Evolutionary conservation across 345 rosid genomes (phyloP).

Genomic region (Salix exigua): DNA sequence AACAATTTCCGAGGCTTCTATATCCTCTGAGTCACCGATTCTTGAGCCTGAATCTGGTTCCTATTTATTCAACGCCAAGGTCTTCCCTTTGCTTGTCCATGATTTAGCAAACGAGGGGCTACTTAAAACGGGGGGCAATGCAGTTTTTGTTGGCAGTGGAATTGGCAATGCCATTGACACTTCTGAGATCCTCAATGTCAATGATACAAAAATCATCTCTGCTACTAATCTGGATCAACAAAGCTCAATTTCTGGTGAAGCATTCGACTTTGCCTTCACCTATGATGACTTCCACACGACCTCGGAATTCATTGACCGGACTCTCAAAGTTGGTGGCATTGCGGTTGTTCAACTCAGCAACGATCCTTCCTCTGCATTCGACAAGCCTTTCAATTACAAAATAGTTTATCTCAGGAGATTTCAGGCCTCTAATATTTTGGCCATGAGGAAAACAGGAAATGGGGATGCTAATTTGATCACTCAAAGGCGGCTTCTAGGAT

Average conservation of each 20-base stretch:
- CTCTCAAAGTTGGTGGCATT: conserved; percentile 60
- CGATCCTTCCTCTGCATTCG: conserved; percentile 25
- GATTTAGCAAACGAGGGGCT: conserved; percentile 64
- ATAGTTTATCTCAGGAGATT: conserved; percentile 47
- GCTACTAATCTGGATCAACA: conserved; percentile 38
- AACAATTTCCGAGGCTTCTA: conserved; percentile 13
- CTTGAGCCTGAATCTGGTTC: conserved; percentile 12
- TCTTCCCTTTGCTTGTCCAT: conserved; percentile 38
- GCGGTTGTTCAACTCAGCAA: conserved; percentile 34
- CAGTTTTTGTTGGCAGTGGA: conserved; percentile 33
- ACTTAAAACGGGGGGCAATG: conserved; percentile 35
- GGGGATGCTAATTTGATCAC: conserved; percentile 1
- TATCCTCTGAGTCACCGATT: not conserved
- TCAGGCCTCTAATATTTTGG: conserved; percentile 30
- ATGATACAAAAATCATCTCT: conserved; percentile 39
- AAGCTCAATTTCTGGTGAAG: conserved; percentile 30
- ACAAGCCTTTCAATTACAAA: conserved; percentile 45
- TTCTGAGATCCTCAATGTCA: conserved; percentile 25
- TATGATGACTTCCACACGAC: conserved; percentile 26
- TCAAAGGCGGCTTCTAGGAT: conserved; percentile 34
- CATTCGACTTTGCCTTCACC: conserved; percentile 49
- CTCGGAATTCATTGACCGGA: conserved; percentile 48
- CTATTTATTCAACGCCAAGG: conserved; percentile 10
- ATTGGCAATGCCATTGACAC: conserved; percentile 24
- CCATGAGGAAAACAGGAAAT: conserved; percentile 46